Conservation (phyloP, 257 asterid species). For the Fraxinus pennsylvanica region DNA sequence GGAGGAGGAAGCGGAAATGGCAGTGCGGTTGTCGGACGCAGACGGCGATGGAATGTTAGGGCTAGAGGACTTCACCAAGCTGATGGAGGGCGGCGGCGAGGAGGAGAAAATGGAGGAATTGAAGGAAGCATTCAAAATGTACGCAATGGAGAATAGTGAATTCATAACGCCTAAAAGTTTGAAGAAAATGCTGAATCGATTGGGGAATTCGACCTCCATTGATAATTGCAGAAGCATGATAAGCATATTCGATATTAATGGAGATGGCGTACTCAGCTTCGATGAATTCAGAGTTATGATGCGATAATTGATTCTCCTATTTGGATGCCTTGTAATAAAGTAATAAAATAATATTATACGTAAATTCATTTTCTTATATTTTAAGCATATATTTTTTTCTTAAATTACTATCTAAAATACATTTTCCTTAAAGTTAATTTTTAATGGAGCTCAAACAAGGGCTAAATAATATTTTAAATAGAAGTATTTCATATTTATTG, state of each 20-base stretch:
- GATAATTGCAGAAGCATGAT: slow-evolving; percentile 20
- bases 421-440: too few species aligned
- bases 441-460: too few species aligned
- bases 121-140: slow-evolving; percentile 21
- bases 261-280: slow-evolving; percentile 27
- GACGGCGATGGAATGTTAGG: slow-evolving; percentile 29
- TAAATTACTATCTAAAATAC: too few species aligned
- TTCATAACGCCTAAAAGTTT: slow-evolving; percentile 26
- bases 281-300: slow-evolving; percentile 26
- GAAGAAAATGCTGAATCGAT: slow-evolving; percentile 21
- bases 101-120: slow-evolving; percentile 13
- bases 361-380: too few species aligned
- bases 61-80: slow-evolving; percentile 25
- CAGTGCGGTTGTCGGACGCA: slow-evolving; percentile 19
- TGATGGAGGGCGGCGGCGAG: slow-evolving; percentile 15
- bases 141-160: slow-evolving; percentile 11
- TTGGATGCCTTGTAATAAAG: neutral
- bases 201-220: neutral
- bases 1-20: slow-evolving; percentile 26
- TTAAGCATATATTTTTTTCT: too few species aligned
- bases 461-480: too few species aligned
- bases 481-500: too few species aligned
- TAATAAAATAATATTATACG: too few species aligned
- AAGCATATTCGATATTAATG: slow-evolving; percentile 19
- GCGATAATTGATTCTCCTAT: slow-evolving; percentile 5